phyloP scores from a whole-genome alignment of 176 grass and related monocot species.

The Juncus inflexus region DNA sequence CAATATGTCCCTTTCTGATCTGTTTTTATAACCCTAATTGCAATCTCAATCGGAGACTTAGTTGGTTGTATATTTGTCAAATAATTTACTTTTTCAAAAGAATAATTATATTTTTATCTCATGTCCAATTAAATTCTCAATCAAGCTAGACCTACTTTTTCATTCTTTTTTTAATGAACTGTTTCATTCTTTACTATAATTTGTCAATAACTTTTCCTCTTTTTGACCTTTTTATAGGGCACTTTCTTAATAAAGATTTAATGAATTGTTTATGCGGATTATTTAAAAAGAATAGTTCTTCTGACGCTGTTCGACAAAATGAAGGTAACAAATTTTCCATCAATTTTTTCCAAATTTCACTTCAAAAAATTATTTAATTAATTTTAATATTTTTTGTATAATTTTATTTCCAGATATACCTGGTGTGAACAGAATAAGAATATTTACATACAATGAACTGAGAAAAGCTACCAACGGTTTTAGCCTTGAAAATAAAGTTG shows the following conservation, averaged over 20 bases:
- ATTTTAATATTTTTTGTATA: conserved; percentile 15
- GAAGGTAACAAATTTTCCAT: conserved; percentile 1
- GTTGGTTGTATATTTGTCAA: too few species aligned
- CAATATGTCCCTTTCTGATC: conserved; percentile 9
- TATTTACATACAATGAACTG: conserved; percentile 71
- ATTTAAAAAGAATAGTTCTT: conserved; percentile 22
- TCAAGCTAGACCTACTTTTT: too few species aligned
- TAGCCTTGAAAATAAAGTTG: conserved; percentile 64
- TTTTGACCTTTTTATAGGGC: too few species aligned
- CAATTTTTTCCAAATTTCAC: not conserved
- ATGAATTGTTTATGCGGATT: conserved; percentile 26
- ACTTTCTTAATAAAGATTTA: not conserved
- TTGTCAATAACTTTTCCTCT: too few species aligned
- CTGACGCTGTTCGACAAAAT: conserved; percentile 27
- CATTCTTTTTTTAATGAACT: too few species aligned
- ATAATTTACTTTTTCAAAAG: too few species aligned
- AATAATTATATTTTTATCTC: too few species aligned
- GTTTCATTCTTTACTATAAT: too few species aligned
- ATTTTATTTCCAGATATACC: conserved; percentile 29
- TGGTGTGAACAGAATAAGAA: conserved; percentile 42
- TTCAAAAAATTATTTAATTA: not conserved
- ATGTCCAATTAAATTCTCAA: too few species aligned
- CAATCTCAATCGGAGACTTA: not conserved
- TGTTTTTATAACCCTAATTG: not conserved
- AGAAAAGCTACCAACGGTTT: conserved; percentile 71